Percentiles rank a stretch among this genome's conserved stretches.
Evolutionary conservation across 2,329 filamentous ascomycete genomes (phyloP).

Genomic region (Diaporthe eres): DNA sequence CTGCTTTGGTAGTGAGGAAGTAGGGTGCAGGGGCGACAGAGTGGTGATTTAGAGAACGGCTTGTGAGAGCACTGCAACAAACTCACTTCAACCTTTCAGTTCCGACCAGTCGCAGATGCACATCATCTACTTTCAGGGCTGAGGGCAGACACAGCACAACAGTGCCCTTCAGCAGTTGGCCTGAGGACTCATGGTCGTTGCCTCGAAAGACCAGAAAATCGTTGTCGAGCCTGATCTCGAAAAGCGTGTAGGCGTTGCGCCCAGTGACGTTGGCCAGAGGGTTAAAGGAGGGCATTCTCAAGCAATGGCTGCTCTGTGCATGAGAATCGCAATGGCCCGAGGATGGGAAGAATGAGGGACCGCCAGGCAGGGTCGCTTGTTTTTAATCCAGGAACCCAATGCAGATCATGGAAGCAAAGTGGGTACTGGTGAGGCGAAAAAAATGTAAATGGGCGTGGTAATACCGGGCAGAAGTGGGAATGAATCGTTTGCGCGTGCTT

Average conservation of each 20-base stretch:
- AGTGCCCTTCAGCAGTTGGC: conserved; percentile 80
- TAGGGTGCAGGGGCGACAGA: not conserved
- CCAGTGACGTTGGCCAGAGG: conserved; percentile 67
- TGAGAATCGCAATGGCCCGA: conserved; percentile 21
- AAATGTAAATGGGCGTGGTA: conserved; percentile 33
- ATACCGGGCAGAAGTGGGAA: conserved; percentile 39
- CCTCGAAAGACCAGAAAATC: conserved; percentile 86
- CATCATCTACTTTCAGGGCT: conserved; percentile 78
- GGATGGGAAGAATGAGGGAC: conserved; percentile 25
- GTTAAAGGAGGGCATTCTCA: conserved; percentile 69
- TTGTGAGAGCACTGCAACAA: conserved; percentile 5
- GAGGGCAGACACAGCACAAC: conserved; percentile 81
- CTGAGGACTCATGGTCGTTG: conserved; percentile 80
- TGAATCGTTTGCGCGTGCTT: conserved; percentile 31
- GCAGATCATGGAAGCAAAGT: conserved; percentile 39
- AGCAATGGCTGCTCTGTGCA: conserved; percentile 21
- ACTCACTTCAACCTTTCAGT: conserved; percentile 78
- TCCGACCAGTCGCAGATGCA: conserved; percentile 80
- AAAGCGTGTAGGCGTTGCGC: conserved; percentile 66
- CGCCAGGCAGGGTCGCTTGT: conserved; percentile 33
- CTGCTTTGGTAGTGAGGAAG: not conserved
- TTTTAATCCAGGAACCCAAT: conserved; percentile 41
- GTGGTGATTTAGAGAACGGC: not conserved
- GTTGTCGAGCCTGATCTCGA: conserved; percentile 77
- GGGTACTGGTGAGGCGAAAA: conserved; percentile 38